phyloP scores from a whole-genome alignment of 192 early-diverging fungal genomes.

The Backusella psychrophila region DNA sequence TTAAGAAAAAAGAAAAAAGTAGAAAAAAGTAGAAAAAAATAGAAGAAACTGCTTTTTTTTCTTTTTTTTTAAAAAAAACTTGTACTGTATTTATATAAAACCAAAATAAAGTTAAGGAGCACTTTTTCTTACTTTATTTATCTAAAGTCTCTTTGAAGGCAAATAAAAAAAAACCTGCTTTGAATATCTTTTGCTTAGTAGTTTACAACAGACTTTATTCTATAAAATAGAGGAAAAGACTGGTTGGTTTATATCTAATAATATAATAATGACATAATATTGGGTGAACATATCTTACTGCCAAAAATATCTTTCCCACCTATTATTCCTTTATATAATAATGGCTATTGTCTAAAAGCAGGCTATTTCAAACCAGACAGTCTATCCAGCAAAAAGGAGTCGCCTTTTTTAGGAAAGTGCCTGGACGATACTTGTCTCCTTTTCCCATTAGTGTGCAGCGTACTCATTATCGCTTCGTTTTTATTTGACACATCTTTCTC shows the following conservation, averaged over 20 bases:
- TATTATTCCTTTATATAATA: neutral
- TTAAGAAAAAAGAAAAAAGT: neutral
- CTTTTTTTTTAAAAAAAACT: neutral
- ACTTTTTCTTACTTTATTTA: neutral
- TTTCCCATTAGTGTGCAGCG: neutral
- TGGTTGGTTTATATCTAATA: neutral
- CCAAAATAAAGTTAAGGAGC: neutral
- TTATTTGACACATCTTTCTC: neutral
- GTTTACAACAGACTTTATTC: neutral
- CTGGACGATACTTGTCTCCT: neutral
- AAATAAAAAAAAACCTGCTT: neutral
- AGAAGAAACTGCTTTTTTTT: neutral
- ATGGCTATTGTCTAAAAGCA: neutral
- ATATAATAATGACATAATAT: neutral
- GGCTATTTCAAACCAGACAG: neutral
- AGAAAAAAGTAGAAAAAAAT: neutral
- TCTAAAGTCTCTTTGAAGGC: neutral
- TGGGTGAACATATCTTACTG: neutral
- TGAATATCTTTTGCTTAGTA: neutral
- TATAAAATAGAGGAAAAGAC: neutral
- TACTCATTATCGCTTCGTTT: neutral
- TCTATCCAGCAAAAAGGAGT: neutral
- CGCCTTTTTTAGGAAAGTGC: neutral
- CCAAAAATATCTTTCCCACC: neutral
- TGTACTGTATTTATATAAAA: neutral